Conservation (phyloP, 257 asterid genomes). For the Jaltomata sinuosa region DNA sequence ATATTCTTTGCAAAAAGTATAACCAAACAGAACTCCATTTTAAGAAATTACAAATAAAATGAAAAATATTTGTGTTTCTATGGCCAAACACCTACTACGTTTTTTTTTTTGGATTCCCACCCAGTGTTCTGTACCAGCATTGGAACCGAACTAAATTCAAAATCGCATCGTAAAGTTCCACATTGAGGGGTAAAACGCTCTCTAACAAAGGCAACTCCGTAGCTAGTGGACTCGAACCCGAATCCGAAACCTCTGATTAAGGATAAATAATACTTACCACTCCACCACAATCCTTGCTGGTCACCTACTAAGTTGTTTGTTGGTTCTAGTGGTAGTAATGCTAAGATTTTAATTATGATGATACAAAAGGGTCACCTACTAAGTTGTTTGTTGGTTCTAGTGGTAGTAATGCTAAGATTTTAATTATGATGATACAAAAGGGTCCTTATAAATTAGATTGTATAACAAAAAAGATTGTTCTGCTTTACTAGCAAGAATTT, state of each 20-base stretch:
- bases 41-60: no score
- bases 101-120: not conserved
- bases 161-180: accelerated
- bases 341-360: not conserved
- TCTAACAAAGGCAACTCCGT: not conserved
- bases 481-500: not conserved
- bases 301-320: not conserved
- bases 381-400: not conserved
- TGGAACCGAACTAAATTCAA: not conserved
- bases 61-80: no score
- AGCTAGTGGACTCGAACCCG: not conserved
- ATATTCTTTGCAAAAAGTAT: no score
- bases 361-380: not conserved
- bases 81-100: not conserved
- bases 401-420: not conserved
- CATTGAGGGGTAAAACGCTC: not conserved
- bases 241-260: not conserved
- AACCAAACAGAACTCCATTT: no score
- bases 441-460: not conserved
- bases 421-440: not conserved
- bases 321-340: not conserved
- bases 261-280: not conserved
- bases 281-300: not conserved
- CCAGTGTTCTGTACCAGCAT: no score
- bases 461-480: not conserved